Conservation (phyloP, 345 rosid species). For the Trapa incisa region DNA sequence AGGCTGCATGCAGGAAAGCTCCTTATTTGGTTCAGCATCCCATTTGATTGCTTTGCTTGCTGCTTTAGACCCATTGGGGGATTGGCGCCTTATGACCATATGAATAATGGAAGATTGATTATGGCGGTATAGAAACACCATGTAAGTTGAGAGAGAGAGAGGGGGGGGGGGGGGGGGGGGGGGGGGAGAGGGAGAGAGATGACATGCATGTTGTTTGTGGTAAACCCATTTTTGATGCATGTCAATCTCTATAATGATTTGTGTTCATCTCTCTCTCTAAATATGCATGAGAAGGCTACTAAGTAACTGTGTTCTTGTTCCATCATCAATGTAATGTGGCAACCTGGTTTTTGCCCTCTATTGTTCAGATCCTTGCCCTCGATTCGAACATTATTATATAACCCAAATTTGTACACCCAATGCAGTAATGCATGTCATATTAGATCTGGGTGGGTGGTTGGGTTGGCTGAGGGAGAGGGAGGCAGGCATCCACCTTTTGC, state of each 20-base stretch:
- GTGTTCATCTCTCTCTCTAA: background rate
- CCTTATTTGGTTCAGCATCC: background rate
- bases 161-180: background rate
- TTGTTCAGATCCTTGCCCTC: too few species aligned
- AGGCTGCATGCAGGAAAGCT: background rate
- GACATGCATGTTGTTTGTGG: background rate
- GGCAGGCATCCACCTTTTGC: constrained; percentile 11
- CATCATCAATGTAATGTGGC: too few species aligned
- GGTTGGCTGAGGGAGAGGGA: background rate
- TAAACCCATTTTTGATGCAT: constrained; percentile 2
- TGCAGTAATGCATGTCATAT: background rate
- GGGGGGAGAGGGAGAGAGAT: background rate
- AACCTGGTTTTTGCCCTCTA: too few species aligned
- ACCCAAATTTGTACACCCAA: too few species aligned
- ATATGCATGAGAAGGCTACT: too few species aligned
- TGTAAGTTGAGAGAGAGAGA: background rate
- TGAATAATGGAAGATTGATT: background rate
- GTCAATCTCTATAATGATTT: background rate
- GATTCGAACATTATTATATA: background rate
- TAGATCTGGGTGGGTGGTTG: constrained; percentile 12
- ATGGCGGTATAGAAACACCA: background rate
- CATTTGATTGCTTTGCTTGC: background rate
- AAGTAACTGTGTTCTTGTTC: background rate
- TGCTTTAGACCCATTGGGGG: background rate
- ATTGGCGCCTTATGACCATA: background rate